Base-by-base conservation (phyloP, 306 rosid genomes). In the Abrus pulchellus region DNA sequence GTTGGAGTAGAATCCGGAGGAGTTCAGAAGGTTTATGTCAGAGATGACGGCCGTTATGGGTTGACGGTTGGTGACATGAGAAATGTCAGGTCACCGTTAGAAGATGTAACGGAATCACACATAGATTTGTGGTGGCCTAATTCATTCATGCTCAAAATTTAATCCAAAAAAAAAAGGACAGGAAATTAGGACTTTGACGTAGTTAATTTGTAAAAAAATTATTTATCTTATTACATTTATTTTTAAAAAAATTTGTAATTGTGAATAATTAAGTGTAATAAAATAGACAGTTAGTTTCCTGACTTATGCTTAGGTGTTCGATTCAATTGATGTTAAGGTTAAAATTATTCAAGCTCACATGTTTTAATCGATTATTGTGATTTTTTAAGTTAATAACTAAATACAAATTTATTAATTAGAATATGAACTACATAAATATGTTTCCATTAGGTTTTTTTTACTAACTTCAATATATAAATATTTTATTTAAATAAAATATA, bases 21-120 rank as follows among this genome's bases (percentile, higher is more conserved):
- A n/a, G 82, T 48, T 0, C 83, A 85, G 40, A 92, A 88, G 74
- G 76, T 89, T 32, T 86, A 85, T 65, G 72, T 90, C 40, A 69
- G 83, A 54, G 86, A 87, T 72, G 89, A 86, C 85, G 85, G 76
- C 45, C 70, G 70, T 33, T 87, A 80, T 8, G 49, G 48, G 1
- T 5, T 89, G 9, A 86, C 77, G 3, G 82, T 91, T 3, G 97
- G 94, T 32, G 97, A 94, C 68, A 48, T 87, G 67, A 87, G 97
- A 65, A 91, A 89, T 13, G 79, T 78, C 1, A 81, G 45, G 2
- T 66, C 78, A 45, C 94, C 93, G 86, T 60, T 90, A 56, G 54
- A 36, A 13, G 8, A 70, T 7, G 83, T 70, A 54, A 86, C 88
- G 83, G 88, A 74, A 28, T 66, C 82, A 9, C 86, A 80, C 50